These are phyloP conservation scores for Ogataea wickerhamii DNA, from an alignment of 805 yeast species.

Conservation along the genomic window DNA sequence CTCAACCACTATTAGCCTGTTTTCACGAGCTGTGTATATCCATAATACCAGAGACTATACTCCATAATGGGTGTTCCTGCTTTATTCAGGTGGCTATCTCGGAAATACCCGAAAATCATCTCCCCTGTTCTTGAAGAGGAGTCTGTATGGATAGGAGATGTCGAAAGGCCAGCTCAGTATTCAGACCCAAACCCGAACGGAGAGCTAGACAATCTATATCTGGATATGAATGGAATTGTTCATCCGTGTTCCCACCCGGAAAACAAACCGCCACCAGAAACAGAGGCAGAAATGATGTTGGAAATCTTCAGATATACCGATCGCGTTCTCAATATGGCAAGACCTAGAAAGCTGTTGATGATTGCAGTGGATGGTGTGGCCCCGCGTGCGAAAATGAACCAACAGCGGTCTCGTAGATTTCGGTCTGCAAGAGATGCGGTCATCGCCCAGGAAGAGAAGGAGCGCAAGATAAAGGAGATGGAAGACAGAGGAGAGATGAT, in stretches of 20 bases:
- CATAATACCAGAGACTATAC: not conserved
- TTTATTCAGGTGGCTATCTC: slow-evolving; percentile 91
- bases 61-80: slow-evolving; percentile 91
- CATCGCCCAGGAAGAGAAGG: slow-evolving; percentile 68
- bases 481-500: slow-evolving; percentile 68
- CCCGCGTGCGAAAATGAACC: slow-evolving; percentile 97
- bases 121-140: slow-evolving; percentile 84
- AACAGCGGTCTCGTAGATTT: slow-evolving; percentile 91
- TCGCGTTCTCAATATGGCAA: slow-evolving; percentile 85
- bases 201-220: slow-evolving; percentile 86
- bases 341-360: slow-evolving; percentile 88
- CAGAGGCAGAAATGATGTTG: slow-evolving; percentile 94
- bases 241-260: slow-evolving; percentile 99
- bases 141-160: slow-evolving; percentile 54
- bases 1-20: no score
- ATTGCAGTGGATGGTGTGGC: slow-evolving; percentile 99
- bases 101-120: slow-evolving; percentile 90
- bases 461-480: slow-evolving; percentile 53
- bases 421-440: slow-evolving; percentile 88
- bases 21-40: no score
- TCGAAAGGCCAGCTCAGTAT: slow-evolving; percentile 62
- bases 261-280: slow-evolving; percentile 90
- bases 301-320: slow-evolving; percentile 93
- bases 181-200: slow-evolving; percentile 88
- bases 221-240: slow-evolving; percentile 98